Conservation (phyloP, 2,329 filamentous ascomycete species). For the Ploettnerulaceae sp. region DNA sequence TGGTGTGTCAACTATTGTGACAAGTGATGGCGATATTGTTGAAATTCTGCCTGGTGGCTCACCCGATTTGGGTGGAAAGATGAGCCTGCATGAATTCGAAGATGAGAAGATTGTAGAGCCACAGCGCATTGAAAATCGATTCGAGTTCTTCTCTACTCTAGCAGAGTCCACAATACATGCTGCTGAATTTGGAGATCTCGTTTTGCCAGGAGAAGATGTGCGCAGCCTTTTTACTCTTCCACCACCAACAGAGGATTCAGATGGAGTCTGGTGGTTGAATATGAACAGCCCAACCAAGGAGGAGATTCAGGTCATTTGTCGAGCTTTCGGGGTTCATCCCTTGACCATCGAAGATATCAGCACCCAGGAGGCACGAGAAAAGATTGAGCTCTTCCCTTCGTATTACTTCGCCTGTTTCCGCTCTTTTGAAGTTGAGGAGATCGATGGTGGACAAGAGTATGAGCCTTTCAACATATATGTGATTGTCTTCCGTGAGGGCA, state of each 20-base stretch:
- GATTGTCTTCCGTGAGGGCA: conserved; percentile 91
- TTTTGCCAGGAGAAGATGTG: conserved; percentile 85
- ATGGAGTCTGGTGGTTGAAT: conserved; percentile 98
- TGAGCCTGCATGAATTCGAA: conserved; percentile 18
- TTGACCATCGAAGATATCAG: conserved; percentile 95
- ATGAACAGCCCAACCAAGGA: conserved; percentile 85
- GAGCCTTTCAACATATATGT: conserved; percentile 97
- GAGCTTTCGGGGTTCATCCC: conserved; percentile 92
- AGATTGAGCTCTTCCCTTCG: conserved; percentile 94
- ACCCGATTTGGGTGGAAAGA: conserved; percentile 46
- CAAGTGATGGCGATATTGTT: conserved; percentile 53
- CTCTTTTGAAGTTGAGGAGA: conserved; percentile 76
- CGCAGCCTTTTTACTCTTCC: conserved; percentile 75
- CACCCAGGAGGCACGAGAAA: conserved; percentile 92
- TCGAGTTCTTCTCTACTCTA: conserved; percentile 95
- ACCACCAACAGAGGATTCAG: conserved; percentile 56
- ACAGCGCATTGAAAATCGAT: conserved; percentile 51
- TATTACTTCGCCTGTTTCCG: conserved; percentile 99
- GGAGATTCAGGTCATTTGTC: conserved; percentile 82
- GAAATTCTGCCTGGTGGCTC: conserved; percentile 45
- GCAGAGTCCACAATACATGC: conserved; percentile 92
- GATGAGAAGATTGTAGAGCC: conserved; percentile 15
- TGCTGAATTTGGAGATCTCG: conserved; percentile 77
- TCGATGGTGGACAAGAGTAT: conserved; percentile 72
- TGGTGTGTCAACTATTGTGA: conserved; percentile 30